Conservation (phyloP, 371 early-diverging fungal genomes). For the Nematocida ausubeli region DNA sequence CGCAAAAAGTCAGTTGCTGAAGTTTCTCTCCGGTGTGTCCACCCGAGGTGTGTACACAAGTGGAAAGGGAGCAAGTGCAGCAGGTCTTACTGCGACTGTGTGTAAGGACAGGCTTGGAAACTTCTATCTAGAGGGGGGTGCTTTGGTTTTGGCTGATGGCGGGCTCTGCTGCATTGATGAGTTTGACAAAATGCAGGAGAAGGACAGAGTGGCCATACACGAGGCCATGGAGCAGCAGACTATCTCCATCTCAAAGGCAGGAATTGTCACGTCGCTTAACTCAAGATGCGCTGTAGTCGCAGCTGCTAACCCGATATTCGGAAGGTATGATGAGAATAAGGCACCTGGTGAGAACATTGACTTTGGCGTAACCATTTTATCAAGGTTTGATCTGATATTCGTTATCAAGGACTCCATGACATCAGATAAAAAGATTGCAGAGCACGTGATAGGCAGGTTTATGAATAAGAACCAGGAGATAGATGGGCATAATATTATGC, state of each 20-base stretch:
- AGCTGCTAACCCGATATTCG: slow-evolving; percentile 99
- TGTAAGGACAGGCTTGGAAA: slow-evolving; percentile 75
- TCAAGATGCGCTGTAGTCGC: slow-evolving; percentile 94
- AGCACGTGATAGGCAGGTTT: slow-evolving; percentile 61
- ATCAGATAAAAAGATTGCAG: slow-evolving; percentile 73
- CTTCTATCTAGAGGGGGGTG: slow-evolving; percentile 97
- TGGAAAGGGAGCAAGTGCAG: slow-evolving; percentile 80
- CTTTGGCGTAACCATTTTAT: slow-evolving; percentile 94
- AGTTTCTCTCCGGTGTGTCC: slow-evolving; percentile 87
- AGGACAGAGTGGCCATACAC: slow-evolving; percentile 98
- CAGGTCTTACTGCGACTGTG: slow-evolving; percentile 81
- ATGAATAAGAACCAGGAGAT: slow-evolving; percentile 45
- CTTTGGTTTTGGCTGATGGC: slow-evolving; percentile 97
- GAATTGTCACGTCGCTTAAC: slow-evolving; percentile 96
- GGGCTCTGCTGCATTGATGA: slow-evolving; percentile 99
- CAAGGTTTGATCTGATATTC: slow-evolving; percentile 91
- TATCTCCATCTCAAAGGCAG: slow-evolving; percentile 98
- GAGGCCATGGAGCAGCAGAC: slow-evolving; percentile 99
- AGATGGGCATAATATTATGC: background rate
- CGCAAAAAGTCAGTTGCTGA: slow-evolving; percentile 94
- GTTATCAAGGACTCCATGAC: slow-evolving; percentile 84
- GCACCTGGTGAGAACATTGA: slow-evolving; percentile 87
- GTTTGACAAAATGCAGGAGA: slow-evolving; percentile 99
- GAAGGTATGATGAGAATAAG: slow-evolving; percentile 95
- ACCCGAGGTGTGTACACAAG: slow-evolving; percentile 87